A percentile compares a stretch with the other conserved stretches of the same genome.
Conservation (phyloP, 345 rosid genomes). For the Rubroshorea leprosula region DNA sequence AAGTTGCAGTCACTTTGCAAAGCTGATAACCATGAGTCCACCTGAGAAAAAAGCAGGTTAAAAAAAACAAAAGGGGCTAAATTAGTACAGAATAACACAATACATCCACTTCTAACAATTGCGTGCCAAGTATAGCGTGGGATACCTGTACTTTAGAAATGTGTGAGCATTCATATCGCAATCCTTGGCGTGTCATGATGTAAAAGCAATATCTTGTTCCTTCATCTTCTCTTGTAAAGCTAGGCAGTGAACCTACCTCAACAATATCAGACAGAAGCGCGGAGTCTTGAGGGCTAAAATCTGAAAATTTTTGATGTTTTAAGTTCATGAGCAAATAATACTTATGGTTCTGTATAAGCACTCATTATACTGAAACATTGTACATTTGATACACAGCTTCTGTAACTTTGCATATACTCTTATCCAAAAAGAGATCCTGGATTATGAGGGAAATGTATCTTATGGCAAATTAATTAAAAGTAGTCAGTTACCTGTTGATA, state of each 20-base stretch:
- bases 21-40: constrained; percentile 63
- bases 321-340: constrained; percentile 7
- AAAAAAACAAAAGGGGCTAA: neutral
- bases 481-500: constrained; percentile 55
- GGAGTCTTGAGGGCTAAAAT: constrained; percentile 94
- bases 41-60: constrained; percentile 36
- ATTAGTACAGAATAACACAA: neutral
- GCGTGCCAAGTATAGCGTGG: too few species aligned
- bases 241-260: constrained; percentile 65
- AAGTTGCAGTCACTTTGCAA: constrained; percentile 45
- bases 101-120: neutral
- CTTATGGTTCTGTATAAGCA: neutral
- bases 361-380: too few species aligned
- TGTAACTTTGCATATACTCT: too few species aligned
- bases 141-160: constrained; percentile 67
- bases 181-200: constrained; percentile 69
- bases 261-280: constrained; percentile 71
- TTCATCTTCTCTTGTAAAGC: constrained; percentile 59
- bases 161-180: constrained; percentile 78
- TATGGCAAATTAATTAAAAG: constrained; percentile 1
- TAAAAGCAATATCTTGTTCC: constrained; percentile 56
- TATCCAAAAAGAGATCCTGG: neutral
- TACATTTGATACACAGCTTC: too few species aligned
- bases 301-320: constrained; percentile 32
- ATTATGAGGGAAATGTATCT: too few species aligned